These are phyloP conservation scores for Solanum stenotomum DNA, from an alignment of 257 asterid genomes.

Conservation along the genomic window DNA sequence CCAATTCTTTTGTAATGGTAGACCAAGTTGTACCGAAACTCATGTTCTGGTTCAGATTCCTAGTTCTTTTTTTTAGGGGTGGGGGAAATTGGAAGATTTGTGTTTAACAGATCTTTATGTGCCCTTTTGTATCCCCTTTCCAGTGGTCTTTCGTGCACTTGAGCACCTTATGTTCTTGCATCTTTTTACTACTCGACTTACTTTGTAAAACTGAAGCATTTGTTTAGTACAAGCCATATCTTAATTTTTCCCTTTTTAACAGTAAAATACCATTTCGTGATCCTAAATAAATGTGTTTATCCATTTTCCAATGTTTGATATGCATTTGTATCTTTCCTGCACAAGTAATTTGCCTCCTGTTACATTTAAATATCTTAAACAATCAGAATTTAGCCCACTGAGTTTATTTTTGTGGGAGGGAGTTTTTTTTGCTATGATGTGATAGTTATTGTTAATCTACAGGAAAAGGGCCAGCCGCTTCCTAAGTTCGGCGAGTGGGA, in stretches of 20 bases:
- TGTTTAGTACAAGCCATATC: neutral
- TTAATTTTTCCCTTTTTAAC: neutral
- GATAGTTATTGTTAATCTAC: neutral
- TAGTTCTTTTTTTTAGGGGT: neutral
- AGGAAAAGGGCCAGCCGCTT: slow-evolving; percentile 48
- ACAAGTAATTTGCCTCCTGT: neutral
- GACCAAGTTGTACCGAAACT: neutral
- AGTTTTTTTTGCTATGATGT: neutral
- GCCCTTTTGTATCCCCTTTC: neutral
- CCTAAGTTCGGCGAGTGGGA: slow-evolving; percentile 80
- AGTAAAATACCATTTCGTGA: neutral
- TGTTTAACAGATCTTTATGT: neutral
- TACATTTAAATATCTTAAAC: neutral
- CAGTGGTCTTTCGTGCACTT: neutral
- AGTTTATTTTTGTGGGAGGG: neutral
- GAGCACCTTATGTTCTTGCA: neutral
- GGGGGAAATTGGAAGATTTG: neutral
- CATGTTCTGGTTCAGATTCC: neutral
- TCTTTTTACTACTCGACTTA: neutral
- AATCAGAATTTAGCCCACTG: neutral
- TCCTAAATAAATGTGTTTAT: neutral
- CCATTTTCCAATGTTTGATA: neutral
- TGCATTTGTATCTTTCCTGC: neutral
- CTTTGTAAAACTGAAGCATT: neutral
- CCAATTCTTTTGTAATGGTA: neutral